phyloP scores from a whole-genome alignment of 495 filamentous ascomycete genomes.

The Thermothielavioides terrestris region DNA sequence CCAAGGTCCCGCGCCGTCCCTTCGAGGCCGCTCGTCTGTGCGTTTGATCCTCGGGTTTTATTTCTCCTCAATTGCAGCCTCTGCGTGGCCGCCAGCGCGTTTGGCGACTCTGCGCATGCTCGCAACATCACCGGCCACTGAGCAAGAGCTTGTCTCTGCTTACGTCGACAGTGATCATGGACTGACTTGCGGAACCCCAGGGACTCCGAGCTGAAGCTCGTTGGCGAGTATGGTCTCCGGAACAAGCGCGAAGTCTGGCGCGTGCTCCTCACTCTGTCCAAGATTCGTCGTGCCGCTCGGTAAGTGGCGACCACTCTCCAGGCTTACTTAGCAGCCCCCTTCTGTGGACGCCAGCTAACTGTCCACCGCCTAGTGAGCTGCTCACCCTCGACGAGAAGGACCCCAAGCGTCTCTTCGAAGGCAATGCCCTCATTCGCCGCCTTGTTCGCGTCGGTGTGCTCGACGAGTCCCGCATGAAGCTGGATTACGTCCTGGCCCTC shows the following conservation, averaged over 20 bases:
- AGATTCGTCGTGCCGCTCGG: conserved; percentile 99
- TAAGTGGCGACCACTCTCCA: conserved; percentile 41
- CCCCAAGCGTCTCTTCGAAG: conserved; percentile 99
- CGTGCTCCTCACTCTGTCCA: conserved; percentile 97
- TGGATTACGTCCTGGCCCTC: conserved; percentile 99
- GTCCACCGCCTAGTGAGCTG: conserved; percentile 63
- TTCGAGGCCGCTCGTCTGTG: conserved; percentile 99
- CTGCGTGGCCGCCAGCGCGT: conserved; percentile 37
- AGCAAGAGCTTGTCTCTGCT: conserved; percentile 94
- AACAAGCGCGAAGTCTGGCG: conserved; percentile 99
- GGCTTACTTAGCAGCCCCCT: neutral
- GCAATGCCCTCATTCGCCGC: conserved; percentile 99
- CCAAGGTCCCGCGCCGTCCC: conserved; percentile 78
- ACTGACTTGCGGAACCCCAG: conserved; percentile 50
- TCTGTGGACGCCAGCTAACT: conserved; percentile 8
- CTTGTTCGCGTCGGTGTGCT: conserved; percentile 99
- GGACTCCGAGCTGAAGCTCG: conserved; percentile 97
- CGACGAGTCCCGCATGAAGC: conserved; percentile 99
- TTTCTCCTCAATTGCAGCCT: conserved; percentile 22
- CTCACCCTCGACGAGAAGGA: conserved; percentile 99
- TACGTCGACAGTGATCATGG: conserved; percentile 70
- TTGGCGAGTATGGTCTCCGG: conserved; percentile 96
- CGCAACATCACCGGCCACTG: conserved; percentile 74
- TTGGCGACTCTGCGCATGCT: conserved; percentile 13
- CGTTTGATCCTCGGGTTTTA: conserved; percentile 23